These are phyloP conservation scores for Cicer yamashitae DNA, from an alignment of 306 rosid species.

Conservation along the genomic window DNA sequence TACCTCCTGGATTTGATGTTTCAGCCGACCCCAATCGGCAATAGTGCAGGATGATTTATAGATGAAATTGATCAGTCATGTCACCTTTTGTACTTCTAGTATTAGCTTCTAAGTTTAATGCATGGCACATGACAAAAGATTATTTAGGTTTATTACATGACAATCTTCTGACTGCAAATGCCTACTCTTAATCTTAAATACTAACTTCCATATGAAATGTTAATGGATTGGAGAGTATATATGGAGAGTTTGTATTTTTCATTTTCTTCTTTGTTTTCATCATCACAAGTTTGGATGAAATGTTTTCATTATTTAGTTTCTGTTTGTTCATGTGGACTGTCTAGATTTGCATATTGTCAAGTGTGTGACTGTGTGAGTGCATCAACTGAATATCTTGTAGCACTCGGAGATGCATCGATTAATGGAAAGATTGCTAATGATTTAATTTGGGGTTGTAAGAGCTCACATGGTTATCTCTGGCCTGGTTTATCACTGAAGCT, in stretches of 20 bases:
- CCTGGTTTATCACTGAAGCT: not conserved
- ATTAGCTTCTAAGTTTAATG: constrained; percentile 24
- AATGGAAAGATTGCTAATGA: constrained; percentile 14
- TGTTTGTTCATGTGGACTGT: constrained; percentile 1
- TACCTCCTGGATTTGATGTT: constrained; percentile 93
- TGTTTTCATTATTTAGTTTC: constrained; percentile 12
- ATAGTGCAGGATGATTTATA: constrained; percentile 39
- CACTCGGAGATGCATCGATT: not conserved
- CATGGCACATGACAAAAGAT: constrained; percentile 18
- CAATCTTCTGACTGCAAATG: constrained; percentile 25
- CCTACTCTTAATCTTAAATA: constrained; percentile 20
- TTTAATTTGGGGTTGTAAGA: constrained; percentile 10
- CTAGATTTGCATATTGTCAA: constrained; percentile 5
- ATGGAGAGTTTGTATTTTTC: constrained; percentile 27
- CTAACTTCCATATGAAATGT: constrained; percentile 20
- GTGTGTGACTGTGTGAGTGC: constrained; percentile 10
- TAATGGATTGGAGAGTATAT: constrained; percentile 22
- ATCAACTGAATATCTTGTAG: not conserved
- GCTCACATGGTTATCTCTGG: not conserved
- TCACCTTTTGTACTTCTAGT: constrained; percentile 27
- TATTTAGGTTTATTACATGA: constrained; percentile 40
- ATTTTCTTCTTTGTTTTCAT: constrained; percentile 36
- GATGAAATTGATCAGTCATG: constrained; percentile 35
- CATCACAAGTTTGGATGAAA: not conserved
- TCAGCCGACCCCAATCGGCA: constrained; percentile 61